Base-by-base conservation (phyloP, 768 basidiomycete genomes). In the Leucogyrophana mollusca region DNA sequence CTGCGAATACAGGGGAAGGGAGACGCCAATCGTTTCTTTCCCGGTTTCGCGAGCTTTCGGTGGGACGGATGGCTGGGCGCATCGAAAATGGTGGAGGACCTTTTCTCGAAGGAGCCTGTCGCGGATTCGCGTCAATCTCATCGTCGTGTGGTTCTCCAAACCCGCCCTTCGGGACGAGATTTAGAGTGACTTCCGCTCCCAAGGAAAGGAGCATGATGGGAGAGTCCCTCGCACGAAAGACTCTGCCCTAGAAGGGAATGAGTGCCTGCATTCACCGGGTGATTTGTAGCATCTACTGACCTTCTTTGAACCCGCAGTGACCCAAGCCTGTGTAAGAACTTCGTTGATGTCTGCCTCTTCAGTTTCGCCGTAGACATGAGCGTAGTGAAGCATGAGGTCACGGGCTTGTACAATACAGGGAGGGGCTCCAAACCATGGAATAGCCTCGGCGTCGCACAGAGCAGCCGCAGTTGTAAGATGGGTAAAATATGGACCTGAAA, bases 301-400 rank as follows among this genome's bases (percentile, higher is more conserved):
- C 65, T 59, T 71, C 55, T 47, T 70, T 9, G 54, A 58, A 25
- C 77, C 77, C 9, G 63, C 17, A 14, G 65, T 61, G 20, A 68
- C 64, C 76, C 77, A 80, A 4, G 71, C 77, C 23, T 69, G 48
- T 11, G 73, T 46, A 24, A 54, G 56, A 17, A 79, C 38, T 37
- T 56, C 55, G n/a, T 62, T 57, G 18, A 79, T 62, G 6, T 53
- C 50, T 39, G 71, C 51, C 32, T 56, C 57, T 0, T 56, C 43
- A 40, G 63, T 45, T 46, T 69, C 70, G 3, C 61, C 74, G 39
- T 74, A 78, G 23, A 46, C 49, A 21, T 54, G 49, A 5, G 61
- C 66, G 32, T 66, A 55, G 35, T 58, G 50, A 37, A 60, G 43
- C 25, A 79, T 59, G 34, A 65, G 53, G 0, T 64, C 60, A 43